Evolutionary conservation across 1,284 basidiomycete genomes (phyloP), one percentile per base, ranked within the genome.

Genomic region (Tremellales sp.): DNA sequence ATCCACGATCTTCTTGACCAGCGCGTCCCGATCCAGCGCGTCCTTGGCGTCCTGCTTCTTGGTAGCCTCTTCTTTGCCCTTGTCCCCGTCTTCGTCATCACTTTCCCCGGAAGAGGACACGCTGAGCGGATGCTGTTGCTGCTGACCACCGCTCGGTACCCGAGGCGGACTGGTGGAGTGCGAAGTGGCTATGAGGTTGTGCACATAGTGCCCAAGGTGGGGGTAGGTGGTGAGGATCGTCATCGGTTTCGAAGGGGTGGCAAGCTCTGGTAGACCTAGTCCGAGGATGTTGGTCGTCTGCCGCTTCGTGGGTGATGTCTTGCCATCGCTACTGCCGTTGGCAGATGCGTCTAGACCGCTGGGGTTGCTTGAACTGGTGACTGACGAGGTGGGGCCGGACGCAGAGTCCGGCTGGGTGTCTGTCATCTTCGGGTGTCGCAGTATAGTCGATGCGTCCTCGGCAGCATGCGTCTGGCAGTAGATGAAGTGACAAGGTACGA

Each of bases 1-100:
- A 3, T 77, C 74, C 24, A 87, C 85, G 12, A 91, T 84, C 61
- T 79, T 79, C 61, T 79, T 80, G 19, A 90, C 81, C 10, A 90
- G 73, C 24, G n/a, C 44, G 37, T 36, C 37, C 39, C n/a, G 39
- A 29, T 23, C 48, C 40, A 24, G 23, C 41, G 23, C 43, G 24
- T 40, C 43, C 44, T 45, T 49, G 13, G 45, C 31, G 6, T 37
- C 46, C 22, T 49, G 37, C 39, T 52, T 45, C 19, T 24, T 22
- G 21, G 19, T 40, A n/a, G 12, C 43, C 3, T 19, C 36, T 12
- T 22, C 31, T 10, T 37, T 39, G 36, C 27, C 42, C 21, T 46
- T 29, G 13, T 41, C 4, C 13, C 21, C 36, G 11, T 13, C 42
- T 27, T 52, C 54, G 15, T 57, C 64, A 49, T 72, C 70, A 8